Evolutionary conservation across 805 yeast genomes (phyloP), one percentile per base, ranked within the genome.

Genomic region (Candida saitoana): DNA sequence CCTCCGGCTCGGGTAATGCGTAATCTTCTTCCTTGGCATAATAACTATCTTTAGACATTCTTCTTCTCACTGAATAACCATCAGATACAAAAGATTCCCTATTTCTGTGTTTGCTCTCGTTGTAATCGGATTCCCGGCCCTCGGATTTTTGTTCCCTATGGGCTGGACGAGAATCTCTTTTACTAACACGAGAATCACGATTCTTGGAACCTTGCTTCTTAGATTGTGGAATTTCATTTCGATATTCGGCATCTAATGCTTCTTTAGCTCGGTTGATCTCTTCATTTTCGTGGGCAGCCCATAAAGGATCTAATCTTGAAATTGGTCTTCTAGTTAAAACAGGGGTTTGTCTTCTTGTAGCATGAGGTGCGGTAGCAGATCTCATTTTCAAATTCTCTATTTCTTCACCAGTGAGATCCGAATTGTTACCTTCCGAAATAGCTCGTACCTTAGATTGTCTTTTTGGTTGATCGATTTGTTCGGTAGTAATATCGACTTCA

Each of bases 261-360:
- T 62, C 74, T 52, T 65, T 65, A 43, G 64, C 79, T 49, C 58
- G 59, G 44, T 59, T 73, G 52, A 61, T 60, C 59, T 69, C 70
- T 44, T 63, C 71, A 60, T 66, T 71, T 46, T 76, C 78, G 51
- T 73, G 75, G 3, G 74, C 76, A 25, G 62, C 62, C 70, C 74
- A 75, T 46, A 79, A 65, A 19, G 83, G 83, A 55, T 78, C 83
- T 39, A 78, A 63, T 46, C 74, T 69, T 1, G 82, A 76, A 12
- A 75, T 73, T 5, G 83, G 83, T 45, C 79, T 67, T 44, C 81
- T 71, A 2, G 79, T 73, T 31, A 76, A 67, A 32, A 61, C 40
- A 27, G 71, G 67, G 39, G 61, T 57, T 42, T 50, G 55, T 48
- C 71, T 59, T 39, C 62, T 48, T 27, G 51, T 51, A 5, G 64